These are phyloP conservation scores for Geotrichum histeridarum DNA, from an alignment of 1,139 yeast genomes.

Conservation along the genomic window DNA sequence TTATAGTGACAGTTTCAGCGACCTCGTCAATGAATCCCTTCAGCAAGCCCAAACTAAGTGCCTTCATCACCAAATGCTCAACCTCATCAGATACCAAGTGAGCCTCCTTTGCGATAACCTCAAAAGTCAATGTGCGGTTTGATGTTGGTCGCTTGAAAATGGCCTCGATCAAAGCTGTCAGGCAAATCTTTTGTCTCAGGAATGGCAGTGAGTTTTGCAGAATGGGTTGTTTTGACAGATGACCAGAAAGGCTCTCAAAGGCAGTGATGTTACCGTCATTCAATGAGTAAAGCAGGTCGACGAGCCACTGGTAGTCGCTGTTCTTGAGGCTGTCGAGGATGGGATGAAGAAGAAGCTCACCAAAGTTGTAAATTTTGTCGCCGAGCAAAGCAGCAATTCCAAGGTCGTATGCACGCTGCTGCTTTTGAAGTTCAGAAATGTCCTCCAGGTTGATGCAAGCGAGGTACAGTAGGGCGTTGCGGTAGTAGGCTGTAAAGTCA, in stretches of 20 bases:
- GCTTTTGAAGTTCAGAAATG: conserved; percentile 50
- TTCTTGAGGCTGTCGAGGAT: conserved; percentile 55
- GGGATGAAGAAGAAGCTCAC: conserved; percentile 89
- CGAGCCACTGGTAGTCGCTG: conserved; percentile 64
- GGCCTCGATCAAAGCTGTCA: conserved; percentile 85
- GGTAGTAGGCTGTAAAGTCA: conserved; percentile 77
- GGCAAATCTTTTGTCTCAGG: conserved; percentile 82
- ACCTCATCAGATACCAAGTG: conserved; percentile 64
- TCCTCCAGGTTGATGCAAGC: conserved; percentile 56
- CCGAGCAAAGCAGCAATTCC: conserved; percentile 86
- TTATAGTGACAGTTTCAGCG: conserved; percentile 65
- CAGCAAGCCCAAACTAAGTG: conserved; percentile 75
- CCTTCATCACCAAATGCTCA: conserved; percentile 86
- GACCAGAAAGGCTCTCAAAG: conserved; percentile 50
- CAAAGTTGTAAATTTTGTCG: conserved; percentile 89
- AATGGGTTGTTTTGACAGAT: conserved; percentile 51
- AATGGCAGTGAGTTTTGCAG: conserved; percentile 59
- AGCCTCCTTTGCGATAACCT: conserved; percentile 72
- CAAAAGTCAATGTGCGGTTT: conserved; percentile 66
- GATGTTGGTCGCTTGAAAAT: conserved; percentile 75
- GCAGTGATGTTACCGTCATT: conserved; percentile 71
- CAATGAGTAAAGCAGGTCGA: conserved; percentile 60
- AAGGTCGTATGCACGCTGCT: conserved; percentile 69
- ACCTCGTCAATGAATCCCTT: conserved; percentile 89
- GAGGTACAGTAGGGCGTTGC: conserved; percentile 56